Percentiles rank a stretch among this genome's conserved stretches.
Conservation (phyloP, 441 rosid species). For the Raphanus hybrid region DNA sequence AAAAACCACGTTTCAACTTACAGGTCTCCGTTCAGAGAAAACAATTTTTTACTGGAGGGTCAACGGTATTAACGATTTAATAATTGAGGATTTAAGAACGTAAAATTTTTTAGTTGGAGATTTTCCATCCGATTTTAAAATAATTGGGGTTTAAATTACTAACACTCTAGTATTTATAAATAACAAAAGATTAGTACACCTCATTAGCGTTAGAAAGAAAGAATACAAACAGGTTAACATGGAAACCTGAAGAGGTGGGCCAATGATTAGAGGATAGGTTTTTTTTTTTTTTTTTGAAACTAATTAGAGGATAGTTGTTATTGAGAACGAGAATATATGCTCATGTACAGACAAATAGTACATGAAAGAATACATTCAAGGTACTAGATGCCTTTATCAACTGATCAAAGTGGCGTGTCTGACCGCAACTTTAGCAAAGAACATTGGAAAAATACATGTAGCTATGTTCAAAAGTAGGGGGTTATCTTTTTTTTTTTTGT, state of each 20-base stretch:
- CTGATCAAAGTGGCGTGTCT: constrained; percentile 20
- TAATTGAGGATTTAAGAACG: too few relatives aligned
- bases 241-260: constrained; percentile 1
- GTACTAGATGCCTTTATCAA: neutral
- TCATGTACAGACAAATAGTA: neutral
- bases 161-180: too few relatives aligned
- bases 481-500: neutral
- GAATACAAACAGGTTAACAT: neutral
- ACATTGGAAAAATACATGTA: neutral
- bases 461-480: neutral
- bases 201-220: neutral
- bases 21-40: too few relatives aligned
- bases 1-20: too few relatives aligned
- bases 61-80: too few relatives aligned
- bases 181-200: neutral
- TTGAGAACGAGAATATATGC: neutral
- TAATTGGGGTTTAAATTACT: too few relatives aligned
- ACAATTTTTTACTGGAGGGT: too few relatives aligned
- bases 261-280: constrained; percentile 12
- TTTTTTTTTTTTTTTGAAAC: too few relatives aligned
- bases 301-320: constrained; percentile 8
- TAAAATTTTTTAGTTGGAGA: too few relatives aligned
- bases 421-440: constrained; percentile 24
- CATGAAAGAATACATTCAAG: constrained; percentile 8
- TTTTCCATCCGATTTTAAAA: too few relatives aligned